phyloP scores from a whole-genome alignment of 164 flowering plant species.

The Dillenia turbinata region DNA sequence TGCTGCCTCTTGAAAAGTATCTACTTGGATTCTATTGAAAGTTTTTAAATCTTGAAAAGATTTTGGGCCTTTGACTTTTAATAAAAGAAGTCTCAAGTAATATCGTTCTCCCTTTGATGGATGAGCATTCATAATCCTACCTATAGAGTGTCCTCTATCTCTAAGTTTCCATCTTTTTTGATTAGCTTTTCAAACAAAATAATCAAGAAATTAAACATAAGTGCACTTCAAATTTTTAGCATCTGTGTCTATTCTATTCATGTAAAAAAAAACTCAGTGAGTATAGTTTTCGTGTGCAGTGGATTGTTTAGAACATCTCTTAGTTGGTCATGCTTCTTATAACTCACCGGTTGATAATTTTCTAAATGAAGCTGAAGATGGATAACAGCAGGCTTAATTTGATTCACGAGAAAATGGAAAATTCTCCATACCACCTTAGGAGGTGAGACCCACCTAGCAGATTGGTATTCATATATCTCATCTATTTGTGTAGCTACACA shows the following conservation, averaged over 20 bases:
- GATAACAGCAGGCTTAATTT: constrained; percentile 1
- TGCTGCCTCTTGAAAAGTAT: constrained; percentile 8
- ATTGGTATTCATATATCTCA: constrained; percentile 13
- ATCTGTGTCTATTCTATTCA: background rate
- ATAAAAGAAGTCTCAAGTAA: constrained; percentile 6
- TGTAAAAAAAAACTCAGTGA: constrained; percentile 6
- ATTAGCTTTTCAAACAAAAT: background rate
- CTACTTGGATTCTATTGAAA: background rate
- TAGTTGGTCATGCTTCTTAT: background rate
- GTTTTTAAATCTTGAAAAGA: constrained; percentile 2
- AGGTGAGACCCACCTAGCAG: constrained; percentile 13
- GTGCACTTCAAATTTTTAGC: background rate
- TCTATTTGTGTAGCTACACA: background rate
- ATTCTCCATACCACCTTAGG: constrained; percentile 7
- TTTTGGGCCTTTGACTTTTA: constrained; percentile 1
- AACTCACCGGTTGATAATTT: background rate
- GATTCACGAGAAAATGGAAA: background rate
- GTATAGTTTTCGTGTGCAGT: constrained; percentile 2
- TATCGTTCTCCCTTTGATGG: constrained; percentile 5
- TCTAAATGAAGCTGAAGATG: constrained; percentile 5
- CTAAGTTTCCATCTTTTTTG: background rate
- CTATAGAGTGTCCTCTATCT: background rate
- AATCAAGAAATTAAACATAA: too few species aligned
- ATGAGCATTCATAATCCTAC: background rate
- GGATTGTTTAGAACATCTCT: background rate